Evolutionary conservation across 1,284 basidiomycete genomes (phyloP), one percentile per base, ranked within the genome.

Genomic region (Apiotrichum laibachii): DNA sequence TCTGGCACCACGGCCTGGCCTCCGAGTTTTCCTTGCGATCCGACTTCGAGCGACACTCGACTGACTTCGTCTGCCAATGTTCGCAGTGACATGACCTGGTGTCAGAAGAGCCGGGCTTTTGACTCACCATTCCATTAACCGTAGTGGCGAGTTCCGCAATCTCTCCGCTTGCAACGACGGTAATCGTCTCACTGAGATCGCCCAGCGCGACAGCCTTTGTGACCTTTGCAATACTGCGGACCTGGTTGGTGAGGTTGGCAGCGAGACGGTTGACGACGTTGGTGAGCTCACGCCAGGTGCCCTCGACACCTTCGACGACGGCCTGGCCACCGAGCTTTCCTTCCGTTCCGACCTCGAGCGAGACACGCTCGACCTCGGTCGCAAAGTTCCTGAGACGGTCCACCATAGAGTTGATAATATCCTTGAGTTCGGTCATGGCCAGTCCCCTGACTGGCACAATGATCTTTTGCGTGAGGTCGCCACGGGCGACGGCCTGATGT

Each of bases 121-220:
- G 8, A 31, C 73, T 56, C 49, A 82, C 92, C 96, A 97, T 98
- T 77, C 89, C 89, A 74, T 99, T 99, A 76, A 99, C 93, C 40
- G 93, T 99, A 63, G 94, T 92, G 81, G 98, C 98, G 72, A 99
- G 81, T 78, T 98, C 95, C 55, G 97, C 82, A 56, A 99, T 97
- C 79, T 99, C 96, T 43, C 96, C 95, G 46, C 88, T 86, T 1
- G 95, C 95, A 71, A 96, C 90, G 68, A 99, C 94, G 57, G 95
- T 92, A 68, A 99, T 98, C 73, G 96, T 93, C 73, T 95, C 91
- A 39, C 88, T 90, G 64, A 99, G 81, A 80, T 99, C 96, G 50
- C 96, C 96, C 61, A 88, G 82, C 0, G 96, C 94, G 72, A 99
- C 94, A 12, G 96, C 96, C 73, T 93, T 98, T n/a, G 95, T 99